Percentiles rank a stretch among this genome's conserved stretches.
phyloP scores from a whole-genome alignment of 306 rosid genomes.

The Prunus persica region DNA sequence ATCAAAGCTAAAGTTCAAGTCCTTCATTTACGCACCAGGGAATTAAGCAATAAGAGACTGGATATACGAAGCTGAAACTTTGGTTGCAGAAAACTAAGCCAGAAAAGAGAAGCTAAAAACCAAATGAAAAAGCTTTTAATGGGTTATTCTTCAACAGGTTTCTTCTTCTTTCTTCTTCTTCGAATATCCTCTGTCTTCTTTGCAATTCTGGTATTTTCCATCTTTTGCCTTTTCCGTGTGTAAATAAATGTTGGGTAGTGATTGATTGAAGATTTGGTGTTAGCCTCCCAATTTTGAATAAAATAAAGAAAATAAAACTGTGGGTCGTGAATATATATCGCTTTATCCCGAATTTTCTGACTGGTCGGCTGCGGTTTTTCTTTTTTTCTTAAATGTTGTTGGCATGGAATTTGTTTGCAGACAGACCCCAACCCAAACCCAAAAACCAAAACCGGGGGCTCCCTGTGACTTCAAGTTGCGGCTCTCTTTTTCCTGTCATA shows the following conservation, averaged over 20 bases:
- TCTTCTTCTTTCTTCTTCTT: constrained; percentile 26
- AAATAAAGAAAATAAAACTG: constrained; percentile 20
- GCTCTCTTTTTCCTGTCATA: constrained; percentile 15
- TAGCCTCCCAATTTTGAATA: constrained; percentile 26
- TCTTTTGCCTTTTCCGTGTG: constrained; percentile 18
- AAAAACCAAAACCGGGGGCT: constrained; percentile 11
- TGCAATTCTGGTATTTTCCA: constrained; percentile 24
- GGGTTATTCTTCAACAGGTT: constrained; percentile 17
- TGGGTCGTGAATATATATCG: constrained; percentile 43
- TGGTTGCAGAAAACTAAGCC: constrained; percentile 14
- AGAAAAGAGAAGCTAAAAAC: constrained; percentile 1
- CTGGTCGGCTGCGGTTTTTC: constrained; percentile 8
- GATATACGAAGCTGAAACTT: neutral
- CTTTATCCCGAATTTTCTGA: constrained; percentile 57
- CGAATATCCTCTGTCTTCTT: constrained; percentile 22
- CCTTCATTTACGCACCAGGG: neutral
- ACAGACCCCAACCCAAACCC: constrained; percentile 7
- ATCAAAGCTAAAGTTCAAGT: neutral
- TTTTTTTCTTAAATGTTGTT: neutral
- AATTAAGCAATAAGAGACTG: neutral
- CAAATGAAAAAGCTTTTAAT: neutral
- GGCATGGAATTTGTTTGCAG: constrained; percentile 6
- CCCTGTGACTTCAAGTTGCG: constrained; percentile 24
- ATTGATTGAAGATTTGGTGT: constrained; percentile 26
- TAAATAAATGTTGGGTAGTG: constrained; percentile 23